Evolutionary conservation across 495 filamentous ascomycete species (phyloP), one percentile per base, ranked within the genome.

Genomic region (Xylaria nigripes): DNA sequence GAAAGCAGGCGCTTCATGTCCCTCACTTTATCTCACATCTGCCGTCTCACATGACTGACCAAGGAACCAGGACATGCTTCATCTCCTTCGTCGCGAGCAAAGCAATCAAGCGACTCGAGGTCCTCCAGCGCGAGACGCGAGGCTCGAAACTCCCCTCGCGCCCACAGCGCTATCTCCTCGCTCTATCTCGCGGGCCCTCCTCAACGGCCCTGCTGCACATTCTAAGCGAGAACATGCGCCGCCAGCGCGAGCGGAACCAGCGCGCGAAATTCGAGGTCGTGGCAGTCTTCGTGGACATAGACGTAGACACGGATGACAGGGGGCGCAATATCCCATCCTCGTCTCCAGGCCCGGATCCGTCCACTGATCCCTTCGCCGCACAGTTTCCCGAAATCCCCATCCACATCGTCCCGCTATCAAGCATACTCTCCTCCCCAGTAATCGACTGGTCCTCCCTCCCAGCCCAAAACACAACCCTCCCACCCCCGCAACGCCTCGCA

Each of bases 161-260:
- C 29, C 70, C 76, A 49, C 72, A 72, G 45, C 79, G 74, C 46
- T 75, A 95, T 23, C 74, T 96, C 2, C 69, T 97, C 13, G 87
- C 89, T 1, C 61, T 96, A 3, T 96, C 90, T 1, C 82, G 89
- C 56, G 93, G 94, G 0, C 74, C 87, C 2, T 93, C 86, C 8
- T 96, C 92, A 0, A 76, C 83, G n/a, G 76, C 80, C 7, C 72
- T 98, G 21, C 69, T 97, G 25, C 79, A 90, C 62, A 74, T 96
- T 16, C 71, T 97, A 16, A 77, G 86, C 61, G 62, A 75, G 36
- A 87, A 89, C 61, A 68, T 89, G 32, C 70, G 80, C 55, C 71
- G 66, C 27, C 84, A 87, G 67, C 71, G 73, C 3, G 65, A 73
- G 25, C 77, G 77, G 44, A 73, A 74, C n/a, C 71, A 73, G 53